Evolutionary conservation across 78 protist species (phyloP), one percentile per base, ranked within the genome.

Genomic region (Creolimax fragrantissima): DNA sequence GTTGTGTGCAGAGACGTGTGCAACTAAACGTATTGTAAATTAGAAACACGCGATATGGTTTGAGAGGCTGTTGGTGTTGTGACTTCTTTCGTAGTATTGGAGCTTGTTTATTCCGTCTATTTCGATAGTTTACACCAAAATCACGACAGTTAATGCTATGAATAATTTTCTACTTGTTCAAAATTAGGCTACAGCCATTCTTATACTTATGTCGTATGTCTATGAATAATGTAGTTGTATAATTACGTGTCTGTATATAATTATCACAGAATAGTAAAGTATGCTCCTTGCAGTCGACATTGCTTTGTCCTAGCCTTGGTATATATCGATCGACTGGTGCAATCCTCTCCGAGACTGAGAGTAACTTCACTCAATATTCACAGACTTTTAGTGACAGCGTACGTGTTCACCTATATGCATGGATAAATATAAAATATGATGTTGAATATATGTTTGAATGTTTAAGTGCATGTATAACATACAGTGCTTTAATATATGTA

Each of bases 381-480:
- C 91, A 93, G 97, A 45, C 90, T 95, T 43, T 6, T 94, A 35
- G 81, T 94, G 67, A 93, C 95, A 3, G 32, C 86, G 93, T 93
- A 88, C 2, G 83, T 4, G 45, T 92, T 37, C 24, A 42, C 17
- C 7, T 90, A 6, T 43, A 35, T 7, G 36, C 7, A 1, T 35
- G 4, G 24, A 32, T 5, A 41, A 7, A 36, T 4, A n/a, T 66
- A 39, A 35, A 66, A 17, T 90, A 42, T 90, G 85, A 5, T 5
- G 39, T 24, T 58, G 11, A 58, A 1, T 58, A 58, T 58, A 32
- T 17, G 74, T 58, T 58, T 58, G 24, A 58, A 24, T 1, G 24
- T 17, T 58, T 17, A 17, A 32, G 24, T 58, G 74, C 74, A 58
- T 58, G 24, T 58, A 24, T 58, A 24, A 32, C 74, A 17, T 32